These are phyloP conservation scores for Talinum fruticosum DNA, from an alignment of 148 eudicot species.

Conservation along the genomic window DNA sequence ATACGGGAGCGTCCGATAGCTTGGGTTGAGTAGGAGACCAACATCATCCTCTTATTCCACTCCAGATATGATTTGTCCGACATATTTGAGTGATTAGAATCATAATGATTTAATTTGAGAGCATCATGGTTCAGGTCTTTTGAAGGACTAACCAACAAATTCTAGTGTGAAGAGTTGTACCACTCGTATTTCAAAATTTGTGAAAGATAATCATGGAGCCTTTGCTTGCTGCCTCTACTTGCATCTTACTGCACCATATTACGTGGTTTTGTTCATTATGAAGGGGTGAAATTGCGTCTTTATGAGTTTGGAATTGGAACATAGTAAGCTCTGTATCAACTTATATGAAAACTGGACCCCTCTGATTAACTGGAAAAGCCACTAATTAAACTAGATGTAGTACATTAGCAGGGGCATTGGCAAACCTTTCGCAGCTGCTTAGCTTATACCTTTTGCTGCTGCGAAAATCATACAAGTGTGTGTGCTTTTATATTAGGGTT, in stretches of 20 bases:
- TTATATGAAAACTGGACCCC: neutral
- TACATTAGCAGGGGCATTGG: too few species aligned
- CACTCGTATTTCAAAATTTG: too few species aligned
- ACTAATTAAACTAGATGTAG: too few species aligned
- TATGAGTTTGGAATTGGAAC: neutral
- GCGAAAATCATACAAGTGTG: too few species aligned
- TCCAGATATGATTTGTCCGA: neutral
- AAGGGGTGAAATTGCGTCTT: neutral
- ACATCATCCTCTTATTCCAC: conserved; percentile 3
- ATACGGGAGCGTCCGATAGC: neutral
- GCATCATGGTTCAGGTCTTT: neutral
- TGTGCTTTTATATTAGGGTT: neutral
- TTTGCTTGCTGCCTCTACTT: neutral
- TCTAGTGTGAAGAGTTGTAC: too few species aligned
- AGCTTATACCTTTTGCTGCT: too few species aligned
- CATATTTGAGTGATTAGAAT: neutral
- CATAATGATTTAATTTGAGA: neutral
- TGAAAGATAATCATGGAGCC: too few species aligned
- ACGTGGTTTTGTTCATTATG: neutral
- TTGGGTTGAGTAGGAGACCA: neutral
- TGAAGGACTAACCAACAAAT: too few species aligned
- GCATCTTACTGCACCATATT: neutral
- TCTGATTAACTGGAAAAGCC: too few species aligned
- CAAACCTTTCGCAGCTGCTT: too few species aligned
- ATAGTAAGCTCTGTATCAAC: neutral